A percentile compares a stretch with the other conserved stretches of the same genome.
Evolutionary conservation across 2,329 filamentous ascomycete species (phyloP).

Genomic region (Neodidymelliopsis sp.): DNA sequence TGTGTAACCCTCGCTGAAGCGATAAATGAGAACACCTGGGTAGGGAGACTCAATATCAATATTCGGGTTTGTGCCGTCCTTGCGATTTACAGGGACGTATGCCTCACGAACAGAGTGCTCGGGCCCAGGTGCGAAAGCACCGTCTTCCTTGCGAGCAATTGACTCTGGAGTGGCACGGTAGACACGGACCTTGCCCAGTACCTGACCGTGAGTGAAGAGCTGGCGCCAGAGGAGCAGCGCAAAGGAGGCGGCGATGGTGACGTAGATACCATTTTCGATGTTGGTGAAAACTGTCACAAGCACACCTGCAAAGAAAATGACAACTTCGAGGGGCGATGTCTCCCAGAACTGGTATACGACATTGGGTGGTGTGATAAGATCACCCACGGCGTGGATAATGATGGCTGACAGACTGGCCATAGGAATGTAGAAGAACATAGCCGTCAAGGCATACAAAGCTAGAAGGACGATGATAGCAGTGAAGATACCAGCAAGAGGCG

Average conservation of each 20-base stretch:
- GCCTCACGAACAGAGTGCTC: conserved; percentile 35
- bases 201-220: conserved; percentile 80
- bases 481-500: conserved; percentile 88
- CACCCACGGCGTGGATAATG: conserved; percentile 95
- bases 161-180: conserved; percentile 85
- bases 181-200: conserved; percentile 78
- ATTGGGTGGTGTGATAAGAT: conserved; percentile 90
- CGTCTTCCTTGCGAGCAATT: conserved; percentile 58
- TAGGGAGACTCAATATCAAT: conserved; percentile 82
- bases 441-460: conserved; percentile 87
- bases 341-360: conserved; percentile 96
- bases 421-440: conserved; percentile 94
- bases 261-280: conserved; percentile 94
- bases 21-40: conserved; percentile 94
- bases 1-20: conserved; percentile 94
- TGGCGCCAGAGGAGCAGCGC: conserved; percentile 84
- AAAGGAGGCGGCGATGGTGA: conserved; percentile 78
- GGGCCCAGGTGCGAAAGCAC: conserved; percentile 17
- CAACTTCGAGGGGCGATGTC: conserved; percentile 85
- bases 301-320: conserved; percentile 94
- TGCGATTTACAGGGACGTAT: conserved; percentile 77
- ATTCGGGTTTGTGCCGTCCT: conserved; percentile 89
- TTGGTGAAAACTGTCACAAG: conserved; percentile 81
- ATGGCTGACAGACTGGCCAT: conserved; percentile 82
- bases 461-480: conserved; percentile 86